Evolutionary conservation across 1,284 basidiomycete species (phyloP).

Genomic region (Ustilago trichophora): DNA sequence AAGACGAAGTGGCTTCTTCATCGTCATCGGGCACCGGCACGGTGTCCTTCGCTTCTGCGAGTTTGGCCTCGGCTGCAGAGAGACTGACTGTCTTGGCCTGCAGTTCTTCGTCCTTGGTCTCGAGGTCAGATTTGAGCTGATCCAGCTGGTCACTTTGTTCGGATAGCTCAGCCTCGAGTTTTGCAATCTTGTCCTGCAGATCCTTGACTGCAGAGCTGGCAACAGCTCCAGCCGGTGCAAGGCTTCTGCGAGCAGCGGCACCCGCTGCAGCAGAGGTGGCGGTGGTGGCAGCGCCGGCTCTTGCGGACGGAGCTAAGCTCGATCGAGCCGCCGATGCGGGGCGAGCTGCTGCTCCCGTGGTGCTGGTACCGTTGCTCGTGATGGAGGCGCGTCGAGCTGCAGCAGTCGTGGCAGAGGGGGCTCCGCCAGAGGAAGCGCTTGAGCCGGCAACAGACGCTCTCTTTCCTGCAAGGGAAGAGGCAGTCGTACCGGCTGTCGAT

Average conservation of each 20-base stretch:
- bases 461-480: constrained; percentile 24
- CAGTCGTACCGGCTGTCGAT: constrained; percentile 14
- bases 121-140: constrained; percentile 45
- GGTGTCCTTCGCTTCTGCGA: constrained; percentile 10
- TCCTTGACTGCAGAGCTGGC: constrained; percentile 34
- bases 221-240: constrained; percentile 17
- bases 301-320: constrained; percentile 18
- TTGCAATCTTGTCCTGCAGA: constrained; percentile 41
- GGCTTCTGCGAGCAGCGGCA: constrained; percentile 25
- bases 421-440: constrained; percentile 21
- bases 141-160: constrained; percentile 47
- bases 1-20: constrained; percentile 2
- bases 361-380: constrained; percentile 35
- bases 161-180: constrained; percentile 47
- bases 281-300: constrained; percentile 5
- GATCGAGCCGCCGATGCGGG: constrained; percentile 28
- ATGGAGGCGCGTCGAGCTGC: constrained; percentile 39
- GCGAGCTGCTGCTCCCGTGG: constrained; percentile 17
- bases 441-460: constrained; percentile 26
- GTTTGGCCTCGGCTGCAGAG: constrained; percentile 46
- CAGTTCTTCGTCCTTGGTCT: constrained; percentile 49
- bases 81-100: constrained; percentile 47
- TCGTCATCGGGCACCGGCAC: background rate
- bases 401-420: constrained; percentile 22
- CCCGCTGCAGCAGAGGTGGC: constrained; percentile 11